These are phyloP conservation scores for Trichoderma harzianum DNA, from an alignment of 2,329 filamentous ascomycete species.

Conservation along the genomic window DNA sequence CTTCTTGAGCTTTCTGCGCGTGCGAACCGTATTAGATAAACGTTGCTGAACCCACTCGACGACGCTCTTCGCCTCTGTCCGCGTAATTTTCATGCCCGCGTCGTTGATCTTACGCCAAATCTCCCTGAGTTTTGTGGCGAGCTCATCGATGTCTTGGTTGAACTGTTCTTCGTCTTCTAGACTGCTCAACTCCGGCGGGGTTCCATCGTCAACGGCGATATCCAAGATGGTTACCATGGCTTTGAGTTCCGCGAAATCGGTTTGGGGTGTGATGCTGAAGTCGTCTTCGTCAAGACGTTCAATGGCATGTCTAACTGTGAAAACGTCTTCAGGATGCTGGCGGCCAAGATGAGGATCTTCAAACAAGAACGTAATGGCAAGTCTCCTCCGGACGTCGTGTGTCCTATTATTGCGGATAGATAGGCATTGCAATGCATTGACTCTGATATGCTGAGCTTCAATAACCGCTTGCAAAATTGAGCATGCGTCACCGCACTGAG, in stretches of 20 bases:
- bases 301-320: conserved; percentile 44
- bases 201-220: conserved; percentile 66
- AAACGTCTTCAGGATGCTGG: conserved; percentile 38
- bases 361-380: conserved; percentile 65
- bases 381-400: conserved; percentile 60
- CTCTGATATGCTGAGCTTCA: conserved; percentile 48
- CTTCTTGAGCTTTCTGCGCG: conserved; percentile 53
- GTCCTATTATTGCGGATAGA: conserved; percentile 48
- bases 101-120: conserved; percentile 66
- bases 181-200: conserved; percentile 28
- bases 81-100: conserved; percentile 66
- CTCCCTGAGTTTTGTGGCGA: conserved; percentile 57
- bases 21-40: conserved; percentile 67
- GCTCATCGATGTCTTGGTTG: conserved; percentile 66
- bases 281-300: conserved; percentile 45
- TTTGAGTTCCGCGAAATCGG: conserved; percentile 66
- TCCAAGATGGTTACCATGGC: conserved; percentile 68
- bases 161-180: conserved; percentile 47
- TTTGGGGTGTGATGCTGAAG: conserved; percentile 52
- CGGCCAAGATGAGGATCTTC: conserved; percentile 42
- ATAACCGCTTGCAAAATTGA: conserved; percentile 46
- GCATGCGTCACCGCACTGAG: conserved; percentile 46
- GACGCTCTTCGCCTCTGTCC: conserved; percentile 72
- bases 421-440: conserved; percentile 57
- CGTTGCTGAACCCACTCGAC: conserved; percentile 74